Percentiles rank a stretch among this genome's conserved stretches.
Evolutionary conservation across 768 basidiomycete genomes (phyloP).

Genomic region (Lyophyllum semitale): DNA sequence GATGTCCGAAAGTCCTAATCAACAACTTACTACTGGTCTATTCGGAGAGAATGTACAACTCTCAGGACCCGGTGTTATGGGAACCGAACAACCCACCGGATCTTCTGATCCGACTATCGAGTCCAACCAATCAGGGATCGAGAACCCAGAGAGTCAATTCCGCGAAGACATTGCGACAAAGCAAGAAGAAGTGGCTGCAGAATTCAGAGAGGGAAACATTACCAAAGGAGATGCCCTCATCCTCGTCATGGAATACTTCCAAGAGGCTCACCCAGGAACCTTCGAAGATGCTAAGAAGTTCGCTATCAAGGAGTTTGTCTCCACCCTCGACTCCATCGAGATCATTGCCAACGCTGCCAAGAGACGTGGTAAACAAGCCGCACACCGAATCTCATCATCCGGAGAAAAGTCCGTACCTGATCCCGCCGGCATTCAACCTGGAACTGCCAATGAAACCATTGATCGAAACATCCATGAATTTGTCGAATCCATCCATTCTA

Average conservation of each 20-base stretch:
- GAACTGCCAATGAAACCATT: neutral
- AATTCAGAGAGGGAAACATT: neutral
- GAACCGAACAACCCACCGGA: too few relatives aligned
- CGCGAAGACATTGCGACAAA: neutral
- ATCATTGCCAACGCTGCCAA: neutral
- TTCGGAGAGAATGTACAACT: too few relatives aligned
- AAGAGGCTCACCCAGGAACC: too few relatives aligned
- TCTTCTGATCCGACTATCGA: neutral
- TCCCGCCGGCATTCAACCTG: neutral
- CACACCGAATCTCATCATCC: neutral
- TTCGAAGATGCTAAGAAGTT: neutral
- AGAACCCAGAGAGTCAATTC: neutral
- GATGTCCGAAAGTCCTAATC: too few relatives aligned
- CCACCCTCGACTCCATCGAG: neutral
- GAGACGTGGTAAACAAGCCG: neutral
- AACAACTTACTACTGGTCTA: too few relatives aligned
- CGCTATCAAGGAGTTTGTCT: neutral
- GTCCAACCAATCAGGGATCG: neutral
- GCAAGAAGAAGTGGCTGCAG: neutral
- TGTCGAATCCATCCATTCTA: neutral
- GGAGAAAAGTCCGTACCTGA: neutral
- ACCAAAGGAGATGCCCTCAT: neutral
- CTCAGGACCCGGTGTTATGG: too few relatives aligned
- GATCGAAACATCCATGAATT: neutral
- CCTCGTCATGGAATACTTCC: too few relatives aligned